Percentiles rank a stretch among this genome's conserved stretches.
phyloP scores from a whole-genome alignment of 805 yeast species.

The Zygotorulaspora florentina region DNA sequence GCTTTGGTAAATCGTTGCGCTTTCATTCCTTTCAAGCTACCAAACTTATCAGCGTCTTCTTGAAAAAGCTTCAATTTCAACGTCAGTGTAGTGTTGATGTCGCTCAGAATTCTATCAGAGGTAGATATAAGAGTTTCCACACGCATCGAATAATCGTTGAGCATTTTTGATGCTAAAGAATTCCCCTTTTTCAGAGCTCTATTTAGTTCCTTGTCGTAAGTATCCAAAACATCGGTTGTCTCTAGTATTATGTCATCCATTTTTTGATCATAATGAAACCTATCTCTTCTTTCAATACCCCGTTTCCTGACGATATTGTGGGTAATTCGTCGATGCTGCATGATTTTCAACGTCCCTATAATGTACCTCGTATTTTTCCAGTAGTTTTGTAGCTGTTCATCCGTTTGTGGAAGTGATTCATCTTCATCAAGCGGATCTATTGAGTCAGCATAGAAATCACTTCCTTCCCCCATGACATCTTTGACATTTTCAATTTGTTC shows the following conservation, averaged over 20 bases:
- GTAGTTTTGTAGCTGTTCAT: conserved; percentile 24
- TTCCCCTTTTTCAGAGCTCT: conserved; percentile 30
- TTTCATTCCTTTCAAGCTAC: conserved; percentile 24
- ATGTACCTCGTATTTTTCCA: conserved; percentile 27
- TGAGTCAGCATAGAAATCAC: conserved; percentile 5
- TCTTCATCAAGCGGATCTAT: conserved; percentile 7
- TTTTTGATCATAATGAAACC: conserved; percentile 13
- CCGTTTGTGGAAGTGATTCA: conserved; percentile 13
- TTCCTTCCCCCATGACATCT: conserved; percentile 3
- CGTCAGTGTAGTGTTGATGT: conserved; percentile 66
- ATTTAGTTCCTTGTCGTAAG: conserved; percentile 27
- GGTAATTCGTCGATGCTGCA: conserved; percentile 28
- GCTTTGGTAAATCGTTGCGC: conserved; percentile 22
- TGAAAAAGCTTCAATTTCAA: conserved; percentile 45
- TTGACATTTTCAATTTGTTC: conserved; percentile 12
- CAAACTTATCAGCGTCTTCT: conserved; percentile 32
- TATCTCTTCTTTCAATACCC: conserved; percentile 18
- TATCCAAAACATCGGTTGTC: conserved; percentile 18
- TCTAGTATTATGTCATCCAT: conserved; percentile 16
- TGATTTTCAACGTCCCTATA: conserved; percentile 22
- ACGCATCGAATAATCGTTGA: conserved; percentile 43
- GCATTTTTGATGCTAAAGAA: conserved; percentile 30
- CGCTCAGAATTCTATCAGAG: conserved; percentile 68
- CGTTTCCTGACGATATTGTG: conserved; percentile 22
- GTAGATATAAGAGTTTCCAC: conserved; percentile 58